Conservation (phyloP, 2,329 filamentous ascomycete species). For the Metarhizium brunneum region DNA sequence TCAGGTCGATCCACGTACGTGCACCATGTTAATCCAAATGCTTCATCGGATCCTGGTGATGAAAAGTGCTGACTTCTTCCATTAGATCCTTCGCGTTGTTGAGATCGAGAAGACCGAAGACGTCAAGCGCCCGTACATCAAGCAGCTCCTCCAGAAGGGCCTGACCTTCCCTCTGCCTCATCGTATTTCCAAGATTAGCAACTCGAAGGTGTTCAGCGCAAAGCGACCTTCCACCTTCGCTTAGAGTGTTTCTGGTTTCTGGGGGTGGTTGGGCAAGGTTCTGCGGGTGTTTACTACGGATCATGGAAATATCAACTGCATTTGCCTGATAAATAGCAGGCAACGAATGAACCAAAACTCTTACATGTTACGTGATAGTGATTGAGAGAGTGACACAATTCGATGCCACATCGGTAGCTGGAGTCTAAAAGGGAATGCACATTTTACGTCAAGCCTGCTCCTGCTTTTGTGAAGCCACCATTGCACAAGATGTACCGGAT, state of each 20-base stretch:
- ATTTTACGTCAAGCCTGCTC: not conserved
- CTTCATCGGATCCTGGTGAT: not conserved
- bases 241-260: slow-evolving; percentile 56
- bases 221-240: slow-evolving; percentile 96
- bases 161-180: slow-evolving; percentile 99
- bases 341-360: slow-evolving; percentile 35
- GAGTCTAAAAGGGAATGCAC: slow-evolving; percentile 6
- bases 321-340: slow-evolving; percentile 40
- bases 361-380: slow-evolving; percentile 8
- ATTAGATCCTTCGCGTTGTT: slow-evolving; percentile 91
- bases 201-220: slow-evolving; percentile 87
- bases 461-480: not conserved
- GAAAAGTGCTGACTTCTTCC: slow-evolving; percentile 8
- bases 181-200: slow-evolving; percentile 74
- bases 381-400: slow-evolving; percentile 1
- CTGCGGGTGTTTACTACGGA: slow-evolving; percentile 52
- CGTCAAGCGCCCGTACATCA: slow-evolving; percentile 98
- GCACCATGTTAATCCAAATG: not conserved
- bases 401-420: slow-evolving; percentile 4
- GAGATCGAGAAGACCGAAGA: slow-evolving; percentile 92
- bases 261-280: slow-evolving; percentile 42
- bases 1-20: slow-evolving; percentile 97
- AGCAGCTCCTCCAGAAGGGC: slow-evolving; percentile 90
- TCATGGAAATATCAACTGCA: slow-evolving; percentile 52
- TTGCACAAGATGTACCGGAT: no score